Base-by-base conservation (phyloP, 2,329 filamentous ascomycete genomes). In the Penicillium italicum region DNA sequence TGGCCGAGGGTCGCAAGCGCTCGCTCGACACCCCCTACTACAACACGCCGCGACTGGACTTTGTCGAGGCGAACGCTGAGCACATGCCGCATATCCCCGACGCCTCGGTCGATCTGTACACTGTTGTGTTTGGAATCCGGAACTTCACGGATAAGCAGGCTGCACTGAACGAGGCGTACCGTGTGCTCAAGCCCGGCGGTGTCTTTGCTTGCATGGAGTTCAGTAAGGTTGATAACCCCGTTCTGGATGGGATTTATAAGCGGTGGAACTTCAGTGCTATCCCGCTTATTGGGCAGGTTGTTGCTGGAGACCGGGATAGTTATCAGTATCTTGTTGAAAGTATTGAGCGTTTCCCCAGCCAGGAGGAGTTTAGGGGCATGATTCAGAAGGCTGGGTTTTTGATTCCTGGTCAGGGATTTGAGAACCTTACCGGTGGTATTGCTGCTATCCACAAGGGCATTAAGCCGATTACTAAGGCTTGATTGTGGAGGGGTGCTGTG, bases 251-350 rank as follows among this genome's bases (percentile, higher is more conserved):
- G 18, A 74, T 93, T 1, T 99, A 99, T 77, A 96, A 96, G 81
- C 83, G 89, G 56, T 99, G 95, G 92, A 96, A 90, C 58, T 99
- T 99, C 73, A 83, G 86, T 57, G 91, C 91, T 12, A 99, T 99
- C 62, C 94, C 94, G 0, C 74, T 99, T 64, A 97, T 99, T 68
- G 95, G 94, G 3, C 93, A 99, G 77, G 71, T 99, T 58, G 92
- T 99, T 16, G 93, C 94, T 1, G 91, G 90, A 7, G 95, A 99
- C 72, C 82, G 93, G 54, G 93, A 95, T 69, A 96, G 91, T 72
- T 99, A 99, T 75, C 94, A 99, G 80, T 99, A 99, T 76, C 81
- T 99, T 10, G 94, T 99, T 10, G 94, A 99, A 81, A 97, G 92
- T 74, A 99, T 99, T 73, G 92, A 97, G 76, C 80, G 84, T 45